Percentiles rank a stretch among this genome's conserved stretches.
Evolutionary conservation across 1,284 basidiomycete genomes (phyloP).

Genomic region (Thecaphora frezii): DNA sequence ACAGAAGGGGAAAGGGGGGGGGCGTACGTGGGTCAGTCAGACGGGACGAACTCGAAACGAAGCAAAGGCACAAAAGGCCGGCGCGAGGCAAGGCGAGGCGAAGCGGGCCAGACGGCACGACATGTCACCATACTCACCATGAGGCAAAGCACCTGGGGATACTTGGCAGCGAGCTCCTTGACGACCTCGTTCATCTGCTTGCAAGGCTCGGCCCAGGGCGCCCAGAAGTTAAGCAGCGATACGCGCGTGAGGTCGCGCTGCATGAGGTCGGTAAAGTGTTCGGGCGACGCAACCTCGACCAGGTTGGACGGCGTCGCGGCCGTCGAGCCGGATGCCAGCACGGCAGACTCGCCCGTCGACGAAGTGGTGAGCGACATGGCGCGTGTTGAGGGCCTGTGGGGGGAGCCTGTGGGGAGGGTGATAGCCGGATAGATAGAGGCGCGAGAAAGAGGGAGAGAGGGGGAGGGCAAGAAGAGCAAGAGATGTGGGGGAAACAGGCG

Average conservation of each 20-base stretch:
- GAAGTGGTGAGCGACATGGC: conserved; percentile 5
- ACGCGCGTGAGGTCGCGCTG: conserved; percentile 51
- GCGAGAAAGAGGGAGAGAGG: too few relatives aligned
- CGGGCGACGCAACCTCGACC: conserved; percentile 53
- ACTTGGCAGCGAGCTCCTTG: conserved; percentile 68
- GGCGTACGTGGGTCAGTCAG: too few relatives aligned
- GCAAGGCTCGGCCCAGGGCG: conserved; percentile 58
- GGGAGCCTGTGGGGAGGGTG: too few relatives aligned
- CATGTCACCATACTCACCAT: conserved; percentile 63
- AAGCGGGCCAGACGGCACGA: too few relatives aligned
- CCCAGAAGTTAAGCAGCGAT: conserved; percentile 58
- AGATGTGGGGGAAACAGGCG: too few relatives aligned
- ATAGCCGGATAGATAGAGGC: too few relatives aligned
- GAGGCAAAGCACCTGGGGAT: conserved; percentile 73
- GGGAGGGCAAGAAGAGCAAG: too few relatives aligned
- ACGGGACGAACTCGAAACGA: too few relatives aligned
- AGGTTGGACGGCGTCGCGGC: conserved; percentile 26
- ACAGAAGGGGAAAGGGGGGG: too few relatives aligned
- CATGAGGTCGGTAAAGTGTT: conserved; percentile 51
- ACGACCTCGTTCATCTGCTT: conserved; percentile 58
- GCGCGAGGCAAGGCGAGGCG: too few relatives aligned
- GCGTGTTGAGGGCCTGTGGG: too few relatives aligned
- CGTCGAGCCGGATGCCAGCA: neutral
- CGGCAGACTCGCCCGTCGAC: conserved; percentile 3
- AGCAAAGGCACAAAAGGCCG: too few relatives aligned